Conservation (phyloP, 768 basidiomycete species). For the Lactarius sp. region DNA sequence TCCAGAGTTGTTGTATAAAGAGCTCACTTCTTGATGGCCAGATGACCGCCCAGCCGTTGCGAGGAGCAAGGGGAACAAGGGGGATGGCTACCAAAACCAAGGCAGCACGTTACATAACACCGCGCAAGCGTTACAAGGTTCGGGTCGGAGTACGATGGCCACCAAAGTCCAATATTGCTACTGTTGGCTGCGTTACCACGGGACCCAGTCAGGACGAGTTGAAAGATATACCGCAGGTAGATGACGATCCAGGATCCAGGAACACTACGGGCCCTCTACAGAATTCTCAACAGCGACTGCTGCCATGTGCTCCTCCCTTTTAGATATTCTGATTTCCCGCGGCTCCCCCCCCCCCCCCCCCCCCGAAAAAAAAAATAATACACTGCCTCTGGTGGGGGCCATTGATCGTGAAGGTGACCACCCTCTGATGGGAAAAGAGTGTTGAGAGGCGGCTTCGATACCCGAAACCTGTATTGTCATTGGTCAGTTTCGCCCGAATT, state of each 20-base stretch:
- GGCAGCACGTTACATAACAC: constrained; percentile 6
- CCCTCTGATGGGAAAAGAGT: background rate
- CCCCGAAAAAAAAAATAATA: background rate
- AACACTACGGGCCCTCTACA: background rate
- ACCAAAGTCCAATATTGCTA: constrained; percentile 3
- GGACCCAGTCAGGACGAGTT: constrained; percentile 6
- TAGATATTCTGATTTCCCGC: constrained; percentile 8
- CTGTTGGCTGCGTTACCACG: constrained; percentile 8
- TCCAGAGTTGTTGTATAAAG: background rate
- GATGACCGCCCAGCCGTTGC: background rate
- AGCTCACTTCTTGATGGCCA: background rate
- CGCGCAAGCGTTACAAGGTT: constrained; percentile 6
- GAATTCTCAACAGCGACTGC: constrained; percentile 2
- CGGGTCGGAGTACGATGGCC: background rate
- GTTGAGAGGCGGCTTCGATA: background rate
- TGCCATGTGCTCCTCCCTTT: background rate
- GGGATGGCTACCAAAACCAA: background rate
- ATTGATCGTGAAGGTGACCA: background rate
- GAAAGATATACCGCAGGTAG: background rate
- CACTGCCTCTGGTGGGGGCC: background rate
- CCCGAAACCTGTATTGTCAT: background rate
- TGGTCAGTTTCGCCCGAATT: background rate
- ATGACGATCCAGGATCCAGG: constrained; percentile 5
- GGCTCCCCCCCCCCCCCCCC: background rate
- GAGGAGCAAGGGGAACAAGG: background rate